Evolutionary conservation across 1,139 yeast genomes (phyloP), one percentile per base, ranked within the genome.

Genomic region (Taphrina confusa): DNA sequence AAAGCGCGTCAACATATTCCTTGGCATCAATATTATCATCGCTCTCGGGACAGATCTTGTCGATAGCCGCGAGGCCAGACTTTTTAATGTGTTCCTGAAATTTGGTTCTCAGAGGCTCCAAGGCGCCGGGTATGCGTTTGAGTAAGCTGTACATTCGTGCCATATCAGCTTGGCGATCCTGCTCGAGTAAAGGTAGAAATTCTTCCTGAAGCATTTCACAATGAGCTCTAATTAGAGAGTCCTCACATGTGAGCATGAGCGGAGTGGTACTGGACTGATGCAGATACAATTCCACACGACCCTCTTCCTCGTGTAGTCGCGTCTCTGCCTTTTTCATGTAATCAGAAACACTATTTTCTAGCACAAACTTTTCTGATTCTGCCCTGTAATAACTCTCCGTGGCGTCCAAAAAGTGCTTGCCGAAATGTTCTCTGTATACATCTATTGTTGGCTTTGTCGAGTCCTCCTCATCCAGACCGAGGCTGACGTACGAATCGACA

Each of bases 311-410:
- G 39, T 82, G 81, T 52, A 92, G 81, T 65, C 97, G 79, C 50
- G 81, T 78, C 68, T 87, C 91, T 55, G 96, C 95, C 72, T 86
- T 88, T 66, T 82, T 83, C 82, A 92, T 85, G 74, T 92, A 92
- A 70, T 89, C 96, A 39, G 91, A 92, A 55, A 91, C 95, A 67
- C 90, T 86, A 71, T 89, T 87, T 42, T 82, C 80, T 3, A 80
- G 74, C 65, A 92, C 76, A 70, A 83, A 90, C 56, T 78, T 78
- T 22, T 77, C 75, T 54, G 95, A 83, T 72, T 91, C 97, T 52
- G 76, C 76, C 40, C 77, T 75, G 73, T 91, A 92, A 72, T 86
- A 92, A 42, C 79, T 81, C 60, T 79, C 80, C 1, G 98, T 91
- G 61, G 82, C 83, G 34, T 80, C 82, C 66, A 92, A 77, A 71